phyloP scores from a whole-genome alignment of 176 grass and related monocot species.

The Coix lacrymajobi region DNA sequence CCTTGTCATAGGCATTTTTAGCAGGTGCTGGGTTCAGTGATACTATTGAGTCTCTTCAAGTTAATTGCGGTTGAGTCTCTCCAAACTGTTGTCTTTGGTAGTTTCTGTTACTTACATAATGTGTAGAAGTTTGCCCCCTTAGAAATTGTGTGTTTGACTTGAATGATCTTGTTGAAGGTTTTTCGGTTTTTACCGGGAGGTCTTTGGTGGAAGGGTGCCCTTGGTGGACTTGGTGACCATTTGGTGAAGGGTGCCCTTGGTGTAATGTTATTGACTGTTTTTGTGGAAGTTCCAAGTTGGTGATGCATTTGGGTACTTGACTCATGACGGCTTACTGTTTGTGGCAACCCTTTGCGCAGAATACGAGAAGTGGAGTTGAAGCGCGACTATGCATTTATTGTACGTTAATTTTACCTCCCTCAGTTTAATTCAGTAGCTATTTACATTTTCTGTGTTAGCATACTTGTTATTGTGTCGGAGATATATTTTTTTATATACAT shows the following conservation, averaged over 20 bases:
- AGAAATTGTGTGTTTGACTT: conserved; percentile 79
- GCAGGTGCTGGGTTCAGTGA: not conserved
- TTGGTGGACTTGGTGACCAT: conserved; percentile 91
- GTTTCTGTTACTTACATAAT: conserved; percentile 34
- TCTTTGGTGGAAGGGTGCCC: conserved; percentile 96
- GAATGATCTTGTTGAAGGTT: conserved; percentile 99
- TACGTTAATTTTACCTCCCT: conserved; percentile 37
- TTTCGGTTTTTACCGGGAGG: conserved; percentile 85
- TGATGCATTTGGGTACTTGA: conserved; percentile 60
- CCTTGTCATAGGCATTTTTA: not conserved
- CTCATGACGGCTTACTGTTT: conserved; percentile 86
- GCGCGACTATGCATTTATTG: conserved; percentile 98
- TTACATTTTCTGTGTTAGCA: not conserved
- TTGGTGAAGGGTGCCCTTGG: conserved; percentile 91
- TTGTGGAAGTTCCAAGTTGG: conserved; percentile 56
- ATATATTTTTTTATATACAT: not conserved
- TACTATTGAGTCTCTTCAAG: not conserved
- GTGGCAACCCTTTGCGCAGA: conserved; percentile 90
- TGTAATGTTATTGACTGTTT: conserved; percentile 75
- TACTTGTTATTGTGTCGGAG: not conserved
- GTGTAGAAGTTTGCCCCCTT: conserved; percentile 42
- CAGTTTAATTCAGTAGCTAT: not conserved
- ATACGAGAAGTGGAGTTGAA: conserved; percentile 99
- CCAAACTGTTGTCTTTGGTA: conserved; percentile 7
- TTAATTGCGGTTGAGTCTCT: not conserved